Base-by-base conservation (phyloP, 2,329 filamentous ascomycete genomes). In the Ascochyta pisi region DNA sequence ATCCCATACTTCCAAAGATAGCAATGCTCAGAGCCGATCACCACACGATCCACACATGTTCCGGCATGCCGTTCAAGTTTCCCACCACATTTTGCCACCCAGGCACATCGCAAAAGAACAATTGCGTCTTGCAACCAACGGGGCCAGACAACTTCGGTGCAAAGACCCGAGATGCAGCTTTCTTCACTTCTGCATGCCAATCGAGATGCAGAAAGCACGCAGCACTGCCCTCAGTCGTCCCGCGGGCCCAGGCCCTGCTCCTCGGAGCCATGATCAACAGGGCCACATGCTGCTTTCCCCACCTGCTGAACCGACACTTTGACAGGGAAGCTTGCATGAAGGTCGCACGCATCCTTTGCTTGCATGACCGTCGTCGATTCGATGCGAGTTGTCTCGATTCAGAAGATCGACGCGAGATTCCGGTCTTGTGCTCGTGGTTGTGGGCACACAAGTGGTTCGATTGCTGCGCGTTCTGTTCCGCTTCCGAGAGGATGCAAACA, bases 41-140 rank as follows among this genome's bases (percentile, higher is more conserved):
- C 31, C 29, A 39, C 44, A 34, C 41, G 12, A 38, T 22, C 7
- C n/a, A 4, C 26, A 16, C 38, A 26, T 31, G 26, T 3, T 26
- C 10, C 15, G 27, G 24, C 19, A 13, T 16, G 10, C 10, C 10
- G n/a, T 12, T 10, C 19, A 9, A 23, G 19, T 45, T 23, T 41
- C 45, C 46, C 46, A 45, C 52, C 19, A 22, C 10, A 4, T 15
- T 42, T 48, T 33, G 53, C 47, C 53, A 43, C 48, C 26, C n/a
- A 2, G 7, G 7, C 19, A 19, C 12, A 50, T 29, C 29, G 31
- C 41, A 29, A 31, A 41, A 7, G 7, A 33, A 22, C n/a, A 45
- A 40, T 19, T 10, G 29, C 34, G 9, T 50, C 29, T 31, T 9
- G 23, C 34, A 39, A 34, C 15, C 29, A 22, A 39, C 29, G 6